These are phyloP conservation scores for Spizellomyces sp. DNA, from an alignment of 192 early-diverging fungal genomes.

Conservation along the genomic window DNA sequence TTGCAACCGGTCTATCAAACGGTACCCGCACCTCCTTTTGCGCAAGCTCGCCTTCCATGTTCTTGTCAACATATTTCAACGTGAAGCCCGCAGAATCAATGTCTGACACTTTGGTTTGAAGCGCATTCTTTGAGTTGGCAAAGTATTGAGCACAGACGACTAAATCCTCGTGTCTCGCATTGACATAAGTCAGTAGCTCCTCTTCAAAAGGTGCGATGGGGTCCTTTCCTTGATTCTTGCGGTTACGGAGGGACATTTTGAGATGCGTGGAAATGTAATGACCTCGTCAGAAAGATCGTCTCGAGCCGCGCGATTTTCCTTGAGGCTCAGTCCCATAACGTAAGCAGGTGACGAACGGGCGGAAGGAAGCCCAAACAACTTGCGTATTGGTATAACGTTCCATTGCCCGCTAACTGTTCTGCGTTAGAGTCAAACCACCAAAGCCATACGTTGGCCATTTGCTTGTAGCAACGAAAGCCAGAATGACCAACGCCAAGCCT, in stretches of 20 bases:
- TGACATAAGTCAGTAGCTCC: constrained; percentile 17
- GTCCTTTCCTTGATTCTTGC: constrained; percentile 11
- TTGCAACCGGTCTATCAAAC: constrained; percentile 8
- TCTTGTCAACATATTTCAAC: constrained; percentile 24
- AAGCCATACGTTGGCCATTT: neutral
- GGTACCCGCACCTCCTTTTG: constrained; percentile 20
- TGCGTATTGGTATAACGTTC: too few relatives aligned
- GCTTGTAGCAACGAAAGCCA: neutral
- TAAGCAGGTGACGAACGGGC: too few relatives aligned
- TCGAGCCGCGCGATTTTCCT: too few relatives aligned
- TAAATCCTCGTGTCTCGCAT: constrained; percentile 8
- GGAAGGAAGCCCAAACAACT: too few relatives aligned
- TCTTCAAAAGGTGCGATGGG: constrained; percentile 12
- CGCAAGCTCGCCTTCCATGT: constrained; percentile 9
- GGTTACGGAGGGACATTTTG: constrained; percentile 21
- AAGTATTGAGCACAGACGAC: constrained; percentile 16
- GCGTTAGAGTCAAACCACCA: too few relatives aligned
- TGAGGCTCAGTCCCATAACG: too few relatives aligned
- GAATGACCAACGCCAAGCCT: neutral
- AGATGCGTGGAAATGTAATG: neutral
- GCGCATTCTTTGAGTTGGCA: constrained; percentile 24
- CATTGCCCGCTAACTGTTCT: too few relatives aligned
- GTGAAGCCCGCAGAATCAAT: constrained; percentile 26
- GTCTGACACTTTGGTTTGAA: constrained; percentile 10
- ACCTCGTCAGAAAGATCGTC: neutral